Base-by-base conservation (phyloP, 148 eudicot species). In the Persicaria tinctoria region DNA sequence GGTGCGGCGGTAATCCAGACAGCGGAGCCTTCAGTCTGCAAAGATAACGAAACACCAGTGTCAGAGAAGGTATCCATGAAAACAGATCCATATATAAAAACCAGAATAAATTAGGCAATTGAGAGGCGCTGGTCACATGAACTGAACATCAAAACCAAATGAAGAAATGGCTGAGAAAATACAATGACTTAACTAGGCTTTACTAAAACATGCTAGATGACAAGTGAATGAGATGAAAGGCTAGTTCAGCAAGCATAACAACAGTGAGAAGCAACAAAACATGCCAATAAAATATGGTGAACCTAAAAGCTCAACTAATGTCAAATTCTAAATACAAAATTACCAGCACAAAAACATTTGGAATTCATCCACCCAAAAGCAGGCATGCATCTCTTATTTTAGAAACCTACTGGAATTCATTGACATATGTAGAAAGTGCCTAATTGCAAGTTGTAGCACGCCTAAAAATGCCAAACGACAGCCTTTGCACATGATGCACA, bases 1-100 rank as follows among this genome's bases (percentile, higher is more conserved):
- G 90, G 89, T 57, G 87, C 80, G 38, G 87, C 80, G 38, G 91
- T 80, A 74, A 84, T 74, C 97, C 97, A 92, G 57, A 90, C 85
- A 32, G 91, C 87, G 11, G 89, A 76, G 73, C 96, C 96, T 86
- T 92, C 97, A 45, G 79, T 90, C 91, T 90, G 87, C 85, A 82
- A 74, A 44, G 9, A 66, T 66, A 44, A 66, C 27, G 5, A 63
- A 63, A 32, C 4, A 0, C 68, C 32, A 3, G 10, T 23, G 45
- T 62, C 68, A 62, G 3, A 18, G 14, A 62, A 62, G 0, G 68
- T 27, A 60, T 60, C 41, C 45, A 5, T 1, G 0, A 41, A 64
- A 64, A 64, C 46, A 64, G 5, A 12, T 41, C 46, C 41, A 32
- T 32, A 32, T 32, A 32, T 32, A 32, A 32, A 32, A 27, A 62